These are phyloP conservation scores for Suillus decipiens DNA, from an alignment of 768 basidiomycete genomes.

Conservation along the genomic window DNA sequence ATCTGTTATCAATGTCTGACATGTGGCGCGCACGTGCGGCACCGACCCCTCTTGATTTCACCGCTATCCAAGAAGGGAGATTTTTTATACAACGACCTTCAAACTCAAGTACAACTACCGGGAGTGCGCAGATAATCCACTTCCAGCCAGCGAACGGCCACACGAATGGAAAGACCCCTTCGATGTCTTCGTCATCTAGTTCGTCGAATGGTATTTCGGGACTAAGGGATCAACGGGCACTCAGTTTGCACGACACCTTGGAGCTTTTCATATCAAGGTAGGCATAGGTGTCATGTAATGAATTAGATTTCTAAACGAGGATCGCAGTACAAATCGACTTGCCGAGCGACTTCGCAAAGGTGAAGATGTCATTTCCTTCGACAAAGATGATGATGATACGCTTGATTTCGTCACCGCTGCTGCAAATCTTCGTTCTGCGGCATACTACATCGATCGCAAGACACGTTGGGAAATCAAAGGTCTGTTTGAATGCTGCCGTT, in stretches of 20 bases:
- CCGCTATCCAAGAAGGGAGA: conserved; percentile 65
- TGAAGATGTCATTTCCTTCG: conserved; percentile 80
- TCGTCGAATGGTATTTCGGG: conserved; percentile 25
- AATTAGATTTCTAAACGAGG: conserved; percentile 13
- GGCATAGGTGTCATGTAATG: conserved; percentile 11
- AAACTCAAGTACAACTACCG: conserved; percentile 22
- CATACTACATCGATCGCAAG: conserved; percentile 86
- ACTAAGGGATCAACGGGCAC: conserved; percentile 80
- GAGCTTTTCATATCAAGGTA: conserved; percentile 86
- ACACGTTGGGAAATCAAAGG: conserved; percentile 98
- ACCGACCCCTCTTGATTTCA: conserved; percentile 82
- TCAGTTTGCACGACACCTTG: conserved; percentile 81
- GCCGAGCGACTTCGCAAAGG: conserved; percentile 65
- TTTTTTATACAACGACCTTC: conserved; percentile 47
- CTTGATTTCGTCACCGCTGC: conserved; percentile 96
- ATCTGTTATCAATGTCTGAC: conserved; percentile 89
- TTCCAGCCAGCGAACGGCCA: conserved; percentile 27
- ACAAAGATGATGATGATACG: conserved; percentile 98
- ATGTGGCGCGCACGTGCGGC: conserved; percentile 96
- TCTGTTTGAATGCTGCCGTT: conserved; percentile 28
- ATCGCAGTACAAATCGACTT: conserved; percentile 72
- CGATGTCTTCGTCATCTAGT: conserved; percentile 15
- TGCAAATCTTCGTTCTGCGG: conserved; percentile 87
- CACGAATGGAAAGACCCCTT: conserved; percentile 17
- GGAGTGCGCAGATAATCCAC: neutral